phyloP scores from a whole-genome alignment of 2,329 filamentous ascomycete genomes.

The Periconia sp. region DNA sequence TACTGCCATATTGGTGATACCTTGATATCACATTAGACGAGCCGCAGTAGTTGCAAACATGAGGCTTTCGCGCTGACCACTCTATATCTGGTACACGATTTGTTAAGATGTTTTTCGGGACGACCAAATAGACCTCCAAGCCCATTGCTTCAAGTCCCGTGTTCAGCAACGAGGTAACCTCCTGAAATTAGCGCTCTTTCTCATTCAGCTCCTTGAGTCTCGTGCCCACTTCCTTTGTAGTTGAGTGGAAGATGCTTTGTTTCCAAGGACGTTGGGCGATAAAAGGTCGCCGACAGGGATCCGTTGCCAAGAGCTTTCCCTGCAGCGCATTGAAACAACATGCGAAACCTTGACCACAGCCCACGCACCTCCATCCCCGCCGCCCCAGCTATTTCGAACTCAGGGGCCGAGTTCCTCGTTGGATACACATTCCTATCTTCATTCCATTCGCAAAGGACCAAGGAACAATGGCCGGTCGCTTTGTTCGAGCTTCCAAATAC shows the following conservation, averaged over 20 bases:
- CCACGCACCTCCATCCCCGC: slow-evolving; percentile 8
- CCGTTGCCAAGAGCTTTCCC: slow-evolving; percentile 10
- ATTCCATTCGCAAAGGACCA: slow-evolving; percentile 6
- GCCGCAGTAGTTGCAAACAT: too few species aligned
- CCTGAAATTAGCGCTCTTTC: too few species aligned
- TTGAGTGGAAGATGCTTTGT: slow-evolving; percentile 11
- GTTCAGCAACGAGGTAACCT: too few species aligned
- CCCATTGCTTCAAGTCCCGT: too few species aligned
- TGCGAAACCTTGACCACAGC: slow-evolving; percentile 16
- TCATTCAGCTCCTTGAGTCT: too few species aligned
- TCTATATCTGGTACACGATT: too few species aligned
- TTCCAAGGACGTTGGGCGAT: slow-evolving; percentile 14
- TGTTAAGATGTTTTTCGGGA: too few species aligned
- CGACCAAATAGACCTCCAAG: too few species aligned
- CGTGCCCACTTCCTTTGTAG: too few species aligned
- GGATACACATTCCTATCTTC: slow-evolving; percentile 15
- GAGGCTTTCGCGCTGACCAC: too few species aligned
- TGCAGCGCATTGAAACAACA: slow-evolving; percentile 15
- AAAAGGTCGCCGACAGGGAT: slow-evolving; percentile 13
- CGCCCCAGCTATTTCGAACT: slow-evolving; percentile 1
- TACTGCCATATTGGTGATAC: too few species aligned
- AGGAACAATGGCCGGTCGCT: slow-evolving; percentile 69
- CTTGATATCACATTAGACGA: too few species aligned
- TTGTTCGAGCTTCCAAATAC: slow-evolving; percentile 77
- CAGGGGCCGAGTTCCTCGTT: slow-evolving; percentile 11